Conservation (phyloP, 306 rosid species). For the Rubus parviflorus region DNA sequence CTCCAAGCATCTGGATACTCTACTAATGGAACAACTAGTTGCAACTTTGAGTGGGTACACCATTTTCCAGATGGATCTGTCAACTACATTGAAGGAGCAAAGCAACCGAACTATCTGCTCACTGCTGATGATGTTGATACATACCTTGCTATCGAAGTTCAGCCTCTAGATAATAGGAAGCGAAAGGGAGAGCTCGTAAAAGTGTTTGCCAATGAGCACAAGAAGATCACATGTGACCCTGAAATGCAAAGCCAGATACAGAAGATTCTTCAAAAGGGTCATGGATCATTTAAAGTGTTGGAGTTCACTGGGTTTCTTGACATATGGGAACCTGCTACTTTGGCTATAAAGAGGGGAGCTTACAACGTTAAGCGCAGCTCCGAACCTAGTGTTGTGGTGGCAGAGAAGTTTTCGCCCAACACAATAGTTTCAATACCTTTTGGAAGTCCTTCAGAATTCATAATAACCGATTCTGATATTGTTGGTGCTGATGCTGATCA, state of each 20-base stretch:
- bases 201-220: constrained; percentile 75
- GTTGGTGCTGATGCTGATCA: constrained; percentile 49
- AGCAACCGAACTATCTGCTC: constrained; percentile 90
- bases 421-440: constrained; percentile 65
- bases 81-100: constrained; percentile 92
- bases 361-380: constrained; percentile 69
- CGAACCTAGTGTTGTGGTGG: constrained; percentile 48
- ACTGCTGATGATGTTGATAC: constrained; percentile 90
- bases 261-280: constrained; percentile 64
- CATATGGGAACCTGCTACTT: constrained; percentile 82
- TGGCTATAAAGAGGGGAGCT: constrained; percentile 86
- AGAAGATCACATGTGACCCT: constrained; percentile 76
- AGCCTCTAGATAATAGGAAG: constrained; percentile 90
- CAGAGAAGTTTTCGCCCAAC: constrained; percentile 70
- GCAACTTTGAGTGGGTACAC: constrained; percentile 99
- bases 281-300: constrained; percentile 68
- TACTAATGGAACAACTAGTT: constrained; percentile 89
- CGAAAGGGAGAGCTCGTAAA: constrained; percentile 95
- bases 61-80: constrained; percentile 94
- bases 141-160: constrained; percentile 93
- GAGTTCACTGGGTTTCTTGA: constrained; percentile 58
- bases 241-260: constrained; percentile 78
- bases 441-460: constrained; percentile 59
- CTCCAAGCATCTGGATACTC: constrained; percentile 94
- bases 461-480: constrained; percentile 38